These are phyloP conservation scores for Pyrus communis DNA, from an alignment of 306 rosid genomes.

Conservation along the genomic window DNA sequence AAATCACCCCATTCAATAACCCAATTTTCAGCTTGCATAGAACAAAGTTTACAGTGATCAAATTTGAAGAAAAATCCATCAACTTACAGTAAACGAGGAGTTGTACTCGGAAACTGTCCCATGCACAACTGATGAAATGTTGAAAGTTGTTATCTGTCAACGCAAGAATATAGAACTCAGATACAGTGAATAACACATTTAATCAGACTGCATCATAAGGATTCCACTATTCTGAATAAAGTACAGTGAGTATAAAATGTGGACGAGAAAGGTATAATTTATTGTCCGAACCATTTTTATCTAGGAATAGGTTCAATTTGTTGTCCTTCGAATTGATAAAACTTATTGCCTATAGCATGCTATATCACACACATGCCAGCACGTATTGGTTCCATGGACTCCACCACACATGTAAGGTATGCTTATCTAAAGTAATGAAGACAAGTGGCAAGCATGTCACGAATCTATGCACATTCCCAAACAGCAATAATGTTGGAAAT, in stretches of 20 bases:
- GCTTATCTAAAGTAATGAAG: background rate
- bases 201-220: background rate
- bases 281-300: background rate
- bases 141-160: conserved; percentile 88
- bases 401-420: background rate
- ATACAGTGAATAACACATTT: background rate
- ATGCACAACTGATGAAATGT: conserved; percentile 67
- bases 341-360: background rate
- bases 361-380: background rate
- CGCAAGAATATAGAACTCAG: conserved; percentile 12
- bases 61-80: conserved; percentile 1
- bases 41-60: background rate
- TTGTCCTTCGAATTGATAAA: background rate
- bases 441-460: background rate
- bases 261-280: background rate
- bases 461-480: background rate
- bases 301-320: background rate
- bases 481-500: background rate
- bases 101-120: conserved; percentile 82
- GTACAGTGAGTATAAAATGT: background rate
- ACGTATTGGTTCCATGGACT: background rate
- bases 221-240: background rate
- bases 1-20: conserved; percentile 10
- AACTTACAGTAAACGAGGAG: conserved; percentile 42
- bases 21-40: background rate